Conservation (phyloP, 2,329 filamentous ascomycete genomes). For the Emericellopsis atlantica region DNA sequence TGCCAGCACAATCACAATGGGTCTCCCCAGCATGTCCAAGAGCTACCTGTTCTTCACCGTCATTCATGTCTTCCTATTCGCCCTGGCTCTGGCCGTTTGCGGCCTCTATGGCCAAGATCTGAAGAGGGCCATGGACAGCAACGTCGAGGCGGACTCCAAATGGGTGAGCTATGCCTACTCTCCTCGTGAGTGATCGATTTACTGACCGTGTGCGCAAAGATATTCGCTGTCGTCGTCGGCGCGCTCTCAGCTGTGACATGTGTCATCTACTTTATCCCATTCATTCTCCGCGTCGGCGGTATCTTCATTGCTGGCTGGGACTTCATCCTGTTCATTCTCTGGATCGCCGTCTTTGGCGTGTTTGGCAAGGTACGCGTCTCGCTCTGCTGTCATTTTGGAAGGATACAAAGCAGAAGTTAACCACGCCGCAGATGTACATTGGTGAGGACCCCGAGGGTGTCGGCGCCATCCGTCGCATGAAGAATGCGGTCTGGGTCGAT, state of each 20-base stretch:
- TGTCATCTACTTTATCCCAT: constrained; percentile 52
- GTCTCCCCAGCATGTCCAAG: background rate
- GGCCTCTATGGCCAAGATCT: constrained; percentile 69
- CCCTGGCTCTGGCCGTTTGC: constrained; percentile 62
- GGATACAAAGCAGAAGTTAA: background rate
- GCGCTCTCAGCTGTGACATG: constrained; percentile 52
- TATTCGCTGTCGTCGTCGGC: constrained; percentile 62
- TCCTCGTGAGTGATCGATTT: background rate
- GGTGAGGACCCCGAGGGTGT: constrained; percentile 52
- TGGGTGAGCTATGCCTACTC: constrained; percentile 41
- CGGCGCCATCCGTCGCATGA: constrained; percentile 59
- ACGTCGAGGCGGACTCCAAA: constrained; percentile 46
- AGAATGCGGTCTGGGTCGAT: constrained; percentile 77
- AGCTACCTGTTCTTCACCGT: constrained; percentile 43
- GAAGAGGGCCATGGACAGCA: constrained; percentile 30
- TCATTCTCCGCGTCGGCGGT: constrained; percentile 37
- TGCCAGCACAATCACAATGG: background rate
- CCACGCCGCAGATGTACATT: constrained; percentile 49
- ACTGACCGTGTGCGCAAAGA: constrained; percentile 21
- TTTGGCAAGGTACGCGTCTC: constrained; percentile 51
- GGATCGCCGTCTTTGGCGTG: constrained; percentile 70
- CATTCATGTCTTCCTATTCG: constrained; percentile 65
- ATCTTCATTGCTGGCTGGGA: constrained; percentile 53
- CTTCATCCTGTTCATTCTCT: constrained; percentile 60
- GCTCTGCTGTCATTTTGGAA: background rate